These are phyloP conservation scores for Beauveria australis DNA, from an alignment of 2,329 filamentous ascomycete species.

Conservation along the genomic window DNA sequence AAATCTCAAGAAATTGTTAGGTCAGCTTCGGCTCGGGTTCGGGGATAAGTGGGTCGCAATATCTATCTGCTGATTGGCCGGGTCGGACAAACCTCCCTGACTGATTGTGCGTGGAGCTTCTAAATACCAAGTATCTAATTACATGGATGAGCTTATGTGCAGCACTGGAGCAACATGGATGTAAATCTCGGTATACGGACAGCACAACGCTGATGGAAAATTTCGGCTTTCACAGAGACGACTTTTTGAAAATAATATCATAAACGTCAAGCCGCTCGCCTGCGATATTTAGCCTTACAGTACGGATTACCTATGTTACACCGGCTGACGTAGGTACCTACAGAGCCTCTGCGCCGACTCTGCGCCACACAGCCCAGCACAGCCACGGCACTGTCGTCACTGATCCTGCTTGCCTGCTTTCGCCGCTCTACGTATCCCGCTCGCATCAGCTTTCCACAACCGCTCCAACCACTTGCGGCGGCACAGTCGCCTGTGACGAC, in stretches of 20 bases:
- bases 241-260: neutral
- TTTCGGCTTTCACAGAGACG: neutral
- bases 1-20: conserved; percentile 13
- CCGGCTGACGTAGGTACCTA: neutral
- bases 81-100: neutral
- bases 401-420: conserved; percentile 9
- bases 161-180: neutral
- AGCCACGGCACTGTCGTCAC: conserved; percentile 14
- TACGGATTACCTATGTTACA: neutral
- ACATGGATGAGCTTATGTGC: neutral
- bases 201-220: neutral
- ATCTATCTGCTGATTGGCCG: conserved; percentile 5
- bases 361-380: conserved; percentile 12
- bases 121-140: neutral
- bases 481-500: conserved; percentile 8
- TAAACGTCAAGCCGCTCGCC: no score
- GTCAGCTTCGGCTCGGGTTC: conserved; percentile 14
- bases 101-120: neutral
- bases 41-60: conserved; percentile 11
- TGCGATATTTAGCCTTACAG: neutral
- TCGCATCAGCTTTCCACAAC: neutral
- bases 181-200: neutral
- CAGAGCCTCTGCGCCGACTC: neutral
- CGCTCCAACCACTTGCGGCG: conserved; percentile 9
- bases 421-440: neutral